Evolutionary conservation across 1,139 yeast species (phyloP).

Genomic region (Lodderomyces margitis): DNA sequence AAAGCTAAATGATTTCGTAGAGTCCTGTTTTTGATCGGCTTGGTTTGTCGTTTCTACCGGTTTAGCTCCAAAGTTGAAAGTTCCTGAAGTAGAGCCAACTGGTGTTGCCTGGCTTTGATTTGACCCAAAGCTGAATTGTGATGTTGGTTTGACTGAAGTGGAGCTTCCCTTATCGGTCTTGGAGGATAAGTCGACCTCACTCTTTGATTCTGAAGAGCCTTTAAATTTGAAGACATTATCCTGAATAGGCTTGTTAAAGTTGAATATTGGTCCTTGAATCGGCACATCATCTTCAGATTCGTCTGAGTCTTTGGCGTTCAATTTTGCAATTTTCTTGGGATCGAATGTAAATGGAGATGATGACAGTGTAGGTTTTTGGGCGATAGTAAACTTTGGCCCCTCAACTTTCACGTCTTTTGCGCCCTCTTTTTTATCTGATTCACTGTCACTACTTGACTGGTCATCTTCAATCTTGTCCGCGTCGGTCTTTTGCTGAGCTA

Average conservation of each 20-base stretch:
- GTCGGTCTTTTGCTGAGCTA: neutral
- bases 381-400: conserved; percentile 65
- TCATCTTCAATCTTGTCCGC: conserved; percentile 7
- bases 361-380: conserved; percentile 50
- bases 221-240: conserved; percentile 49
- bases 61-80: neutral
- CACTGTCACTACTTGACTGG: conserved; percentile 19
- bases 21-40: no score
- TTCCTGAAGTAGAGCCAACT: neutral
- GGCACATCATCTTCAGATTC: conserved; percentile 57
- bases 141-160: neutral
- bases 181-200: neutral
- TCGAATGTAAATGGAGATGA: conserved; percentile 56
- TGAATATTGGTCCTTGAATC: conserved; percentile 66
- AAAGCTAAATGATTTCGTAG: neutral
- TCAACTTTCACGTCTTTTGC: conserved; percentile 47
- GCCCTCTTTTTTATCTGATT: conserved; percentile 34
- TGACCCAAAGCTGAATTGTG: neutral
- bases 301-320: conserved; percentile 34
- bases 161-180: neutral
- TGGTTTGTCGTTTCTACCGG: neutral
- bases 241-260: conserved; percentile 46
- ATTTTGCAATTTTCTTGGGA: conserved; percentile 40
- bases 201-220: neutral
- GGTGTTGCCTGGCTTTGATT: neutral